A percentile compares a stretch with the other conserved stretches of the same genome.
Evolutionary conservation across 2,329 filamentous ascomycete genomes (phyloP).

Genomic region (Botrytis sinoallii): DNA sequence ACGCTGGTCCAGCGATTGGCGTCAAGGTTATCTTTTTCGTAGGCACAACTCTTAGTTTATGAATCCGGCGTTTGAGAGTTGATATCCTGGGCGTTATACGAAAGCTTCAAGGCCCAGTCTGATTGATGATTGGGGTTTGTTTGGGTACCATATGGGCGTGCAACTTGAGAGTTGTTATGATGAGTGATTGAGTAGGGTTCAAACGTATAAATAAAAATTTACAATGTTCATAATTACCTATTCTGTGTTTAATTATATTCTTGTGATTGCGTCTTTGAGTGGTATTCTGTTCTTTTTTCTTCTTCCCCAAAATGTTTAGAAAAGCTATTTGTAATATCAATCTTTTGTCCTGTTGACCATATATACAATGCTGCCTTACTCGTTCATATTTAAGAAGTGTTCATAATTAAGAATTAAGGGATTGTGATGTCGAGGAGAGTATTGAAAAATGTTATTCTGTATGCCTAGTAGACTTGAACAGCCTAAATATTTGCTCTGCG

Average conservation of each 20-base stretch:
- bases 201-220: background rate
- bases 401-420: background rate
- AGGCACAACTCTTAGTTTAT: conserved; percentile 7
- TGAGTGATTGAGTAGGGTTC: background rate
- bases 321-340: background rate
- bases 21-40: background rate
- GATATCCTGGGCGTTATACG: conserved; percentile 14
- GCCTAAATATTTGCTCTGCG: background rate
- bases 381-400: background rate
- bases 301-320: background rate
- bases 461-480: background rate
- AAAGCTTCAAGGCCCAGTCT: background rate
- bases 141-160: background rate
- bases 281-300: background rate
- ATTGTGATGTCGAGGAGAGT: background rate
- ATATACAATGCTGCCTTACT: background rate
- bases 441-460: background rate
- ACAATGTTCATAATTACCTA: background rate
- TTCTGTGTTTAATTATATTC: background rate
- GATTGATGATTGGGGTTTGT: background rate
- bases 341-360: background rate
- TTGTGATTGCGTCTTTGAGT: background rate
- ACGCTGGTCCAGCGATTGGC: conserved; percentile 8
- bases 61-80: conserved; percentile 13
- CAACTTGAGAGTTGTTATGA: background rate